Percentiles rank a stretch among this genome's conserved stretches.
Evolutionary conservation across 1,139 yeast genomes (phyloP).

Genomic region (Maudiozyma humilis): DNA sequence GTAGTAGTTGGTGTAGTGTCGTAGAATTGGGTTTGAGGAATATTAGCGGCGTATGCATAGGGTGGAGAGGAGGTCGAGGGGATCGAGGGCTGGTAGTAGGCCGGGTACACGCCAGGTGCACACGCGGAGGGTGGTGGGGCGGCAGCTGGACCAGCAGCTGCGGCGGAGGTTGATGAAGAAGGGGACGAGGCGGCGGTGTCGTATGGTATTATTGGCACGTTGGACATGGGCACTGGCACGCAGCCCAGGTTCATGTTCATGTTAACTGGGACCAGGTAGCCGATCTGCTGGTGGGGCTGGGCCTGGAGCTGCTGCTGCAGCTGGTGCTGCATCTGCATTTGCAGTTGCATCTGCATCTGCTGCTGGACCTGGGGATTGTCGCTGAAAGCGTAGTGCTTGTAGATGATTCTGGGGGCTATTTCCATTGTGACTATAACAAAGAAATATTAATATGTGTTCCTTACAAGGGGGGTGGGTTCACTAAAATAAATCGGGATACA

Average conservation of each 20-base stretch:
- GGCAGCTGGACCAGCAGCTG: conserved; percentile 2
- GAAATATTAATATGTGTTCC: too few species aligned
- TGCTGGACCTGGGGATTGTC: not conserved
- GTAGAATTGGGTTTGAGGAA: not conserved
- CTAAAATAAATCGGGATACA: too few species aligned
- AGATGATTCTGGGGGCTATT: conserved; percentile 2
- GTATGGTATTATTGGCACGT: not conserved
- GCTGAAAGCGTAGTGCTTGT: conserved; percentile 1
- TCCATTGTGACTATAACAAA: not conserved
- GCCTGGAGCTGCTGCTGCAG: not conserved
- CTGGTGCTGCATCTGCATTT: too few species aligned
- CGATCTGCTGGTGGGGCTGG: too few species aligned
- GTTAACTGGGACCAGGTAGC: too few species aligned
- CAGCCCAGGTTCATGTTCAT: too few species aligned
- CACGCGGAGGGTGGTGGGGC: not conserved
- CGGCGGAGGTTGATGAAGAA: not conserved
- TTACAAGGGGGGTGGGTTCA: too few species aligned
- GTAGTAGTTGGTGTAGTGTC: conserved; percentile 1
- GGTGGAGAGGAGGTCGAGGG: conserved; percentile 1
- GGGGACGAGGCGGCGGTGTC: not conserved
- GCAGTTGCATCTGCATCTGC: not conserved
- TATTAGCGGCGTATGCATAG: conserved; percentile 1
- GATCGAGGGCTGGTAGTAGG: not conserved
- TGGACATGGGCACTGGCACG: not conserved
- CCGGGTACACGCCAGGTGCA: conserved; percentile 2